Conservation (phyloP, 2,329 filamentous ascomycete species). For the Shiraia sp. region DNA sequence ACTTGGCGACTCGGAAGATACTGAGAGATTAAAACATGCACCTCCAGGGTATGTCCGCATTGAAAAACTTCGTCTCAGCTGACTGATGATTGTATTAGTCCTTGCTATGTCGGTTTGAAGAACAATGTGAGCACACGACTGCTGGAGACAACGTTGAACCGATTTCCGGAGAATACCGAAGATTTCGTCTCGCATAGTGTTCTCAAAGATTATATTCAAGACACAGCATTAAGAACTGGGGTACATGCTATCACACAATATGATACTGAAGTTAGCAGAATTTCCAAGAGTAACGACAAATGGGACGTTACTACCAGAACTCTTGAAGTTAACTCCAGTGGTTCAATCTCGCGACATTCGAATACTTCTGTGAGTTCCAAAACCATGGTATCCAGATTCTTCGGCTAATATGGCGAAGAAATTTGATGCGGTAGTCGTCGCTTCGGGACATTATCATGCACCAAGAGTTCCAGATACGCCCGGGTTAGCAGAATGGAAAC, state of each 20-base stretch:
- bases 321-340: constrained; percentile 30
- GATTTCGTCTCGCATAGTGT: constrained; percentile 62
- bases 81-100: constrained; percentile 37
- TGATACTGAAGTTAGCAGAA: constrained; percentile 62
- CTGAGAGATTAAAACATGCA: constrained; percentile 45
- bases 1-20: constrained; percentile 9
- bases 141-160: constrained; percentile 53
- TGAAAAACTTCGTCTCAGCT: not conserved
- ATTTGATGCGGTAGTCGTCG: constrained; percentile 59
- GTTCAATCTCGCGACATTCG: constrained; percentile 8
- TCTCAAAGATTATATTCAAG: constrained; percentile 64
- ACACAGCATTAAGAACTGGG: constrained; percentile 56
- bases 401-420: constrained; percentile 21
- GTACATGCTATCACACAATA: constrained; percentile 58
- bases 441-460: constrained; percentile 59
- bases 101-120: constrained; percentile 57
- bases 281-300: constrained; percentile 50
- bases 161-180: constrained; percentile 63
- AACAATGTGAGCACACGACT: constrained; percentile 60
- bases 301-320: constrained; percentile 60
- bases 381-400: accelerated
- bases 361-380: constrained; percentile 4
- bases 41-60: constrained; percentile 51
- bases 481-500: constrained; percentile 53
- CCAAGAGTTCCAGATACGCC: constrained; percentile 54